Conservation (phyloP, 345 rosid species). For the Melaleuca alternifolia region DNA sequence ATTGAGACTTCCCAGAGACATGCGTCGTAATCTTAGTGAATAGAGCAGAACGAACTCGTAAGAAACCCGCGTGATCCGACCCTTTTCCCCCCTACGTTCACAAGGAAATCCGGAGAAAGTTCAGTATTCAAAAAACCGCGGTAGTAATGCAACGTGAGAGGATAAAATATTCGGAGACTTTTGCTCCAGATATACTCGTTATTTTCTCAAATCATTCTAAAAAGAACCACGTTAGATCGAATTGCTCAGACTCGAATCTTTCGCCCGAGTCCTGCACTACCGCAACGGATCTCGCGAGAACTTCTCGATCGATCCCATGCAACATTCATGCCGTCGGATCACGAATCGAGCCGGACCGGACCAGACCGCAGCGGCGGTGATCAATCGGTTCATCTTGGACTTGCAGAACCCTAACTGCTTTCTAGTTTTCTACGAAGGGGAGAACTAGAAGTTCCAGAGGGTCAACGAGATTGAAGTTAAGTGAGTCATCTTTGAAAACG, state of each 20-base stretch:
- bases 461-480: not conserved
- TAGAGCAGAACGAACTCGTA: not conserved
- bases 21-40: not conserved
- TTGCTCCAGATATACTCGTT: not conserved
- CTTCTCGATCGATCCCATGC: no score
- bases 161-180: not conserved
- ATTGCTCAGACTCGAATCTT: not conserved
- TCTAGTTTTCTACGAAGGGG: not conserved
- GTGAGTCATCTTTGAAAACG: not conserved
- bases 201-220: not conserved
- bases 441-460: not conserved
- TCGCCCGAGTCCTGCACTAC: not conserved
- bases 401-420: not conserved
- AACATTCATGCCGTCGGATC: not conserved
- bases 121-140: no score
- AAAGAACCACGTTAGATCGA: not conserved
- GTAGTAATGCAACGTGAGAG: not conserved
- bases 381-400: not conserved
- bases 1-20: not conserved
- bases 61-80: not conserved
- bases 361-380: not conserved
- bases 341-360: not conserved
- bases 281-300: not conserved
- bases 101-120: not conserved
- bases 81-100: not conserved